Evolutionary conservation across 805 yeast genomes (phyloP).

Genomic region (Metschnikowia picachoensis): DNA sequence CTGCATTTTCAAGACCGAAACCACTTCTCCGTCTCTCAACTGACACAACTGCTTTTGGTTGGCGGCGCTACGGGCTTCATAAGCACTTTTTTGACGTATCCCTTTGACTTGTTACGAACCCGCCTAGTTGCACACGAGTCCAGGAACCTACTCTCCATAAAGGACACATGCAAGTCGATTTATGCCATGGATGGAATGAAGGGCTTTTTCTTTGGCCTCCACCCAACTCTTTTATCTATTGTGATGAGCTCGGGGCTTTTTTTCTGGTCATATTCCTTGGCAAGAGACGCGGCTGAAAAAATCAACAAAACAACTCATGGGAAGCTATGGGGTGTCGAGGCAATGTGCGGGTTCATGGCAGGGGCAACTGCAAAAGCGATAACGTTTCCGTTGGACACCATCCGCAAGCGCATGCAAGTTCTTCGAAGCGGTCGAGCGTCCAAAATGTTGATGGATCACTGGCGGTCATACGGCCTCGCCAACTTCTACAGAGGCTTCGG

Average conservation of each 20-base stretch:
- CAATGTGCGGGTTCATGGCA: conserved; percentile 67
- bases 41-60: conserved; percentile 47
- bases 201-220: conserved; percentile 50
- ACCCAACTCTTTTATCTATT: conserved; percentile 55
- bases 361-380: conserved; percentile 70
- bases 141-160: conserved; percentile 37
- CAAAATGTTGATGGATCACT: conserved; percentile 35
- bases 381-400: conserved; percentile 82
- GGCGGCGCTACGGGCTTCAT: conserved; percentile 77
- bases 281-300: conserved; percentile 34
- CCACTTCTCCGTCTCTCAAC: conserved; percentile 25
- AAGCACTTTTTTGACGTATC: conserved; percentile 76
- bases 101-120: conserved; percentile 86
- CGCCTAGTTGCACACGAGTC: conserved; percentile 66
- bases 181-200: conserved; percentile 29
- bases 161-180: conserved; percentile 24
- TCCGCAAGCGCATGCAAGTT: conserved; percentile 76
- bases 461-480: conserved; percentile 52
- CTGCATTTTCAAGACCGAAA: conserved; percentile 23
- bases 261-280: conserved; percentile 62
- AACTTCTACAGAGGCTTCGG: conserved; percentile 76
- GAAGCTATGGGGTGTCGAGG: conserved; percentile 42
- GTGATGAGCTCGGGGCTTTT: conserved; percentile 71
- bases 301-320: conserved; percentile 13
- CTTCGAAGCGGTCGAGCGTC: conserved; percentile 18